Percentiles rank a stretch among this genome's conserved stretches.
phyloP scores from a whole-genome alignment of 345 rosid genomes.

The Euphorbia pulcherrima region DNA sequence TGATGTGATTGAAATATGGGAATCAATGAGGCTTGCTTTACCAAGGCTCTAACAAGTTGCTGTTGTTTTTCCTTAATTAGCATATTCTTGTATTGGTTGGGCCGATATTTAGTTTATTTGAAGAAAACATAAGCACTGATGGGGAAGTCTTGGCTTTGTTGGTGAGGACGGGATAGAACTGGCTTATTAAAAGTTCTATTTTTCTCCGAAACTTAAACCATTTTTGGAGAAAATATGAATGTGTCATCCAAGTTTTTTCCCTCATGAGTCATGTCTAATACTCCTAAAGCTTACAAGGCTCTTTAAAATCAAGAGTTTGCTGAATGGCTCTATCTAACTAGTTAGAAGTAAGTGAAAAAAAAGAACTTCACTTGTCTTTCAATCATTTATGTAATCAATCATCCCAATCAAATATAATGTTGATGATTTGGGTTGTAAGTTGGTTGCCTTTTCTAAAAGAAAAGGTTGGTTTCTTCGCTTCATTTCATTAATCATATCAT shows the following conservation, averaged over 20 bases:
- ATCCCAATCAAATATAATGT: not conserved
- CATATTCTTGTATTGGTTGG: not conserved
- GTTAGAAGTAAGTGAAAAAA: not conserved
- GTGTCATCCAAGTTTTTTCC: not conserved
- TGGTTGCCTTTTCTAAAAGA: not conserved
- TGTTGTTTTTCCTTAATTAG: not conserved
- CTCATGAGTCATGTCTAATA: no score
- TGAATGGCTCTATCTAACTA: not conserved
- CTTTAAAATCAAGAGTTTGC: not conserved
- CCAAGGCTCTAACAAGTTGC: not conserved
- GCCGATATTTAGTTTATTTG: not conserved
- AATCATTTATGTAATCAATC: not conserved
- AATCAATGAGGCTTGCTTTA: not conserved
- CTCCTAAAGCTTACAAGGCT: not conserved
- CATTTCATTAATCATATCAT: not conserved
- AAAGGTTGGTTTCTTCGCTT: not conserved
- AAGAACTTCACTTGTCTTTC: not conserved
- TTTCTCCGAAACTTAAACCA: not conserved
- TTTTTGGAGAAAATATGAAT: no score
- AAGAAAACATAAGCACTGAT: not conserved
- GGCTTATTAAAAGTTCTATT: not conserved
- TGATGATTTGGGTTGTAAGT: not conserved
- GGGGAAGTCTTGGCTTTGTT: not conserved
- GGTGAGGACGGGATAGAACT: not conserved
- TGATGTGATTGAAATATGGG: not conserved